phyloP scores from a whole-genome alignment of 2,329 filamentous ascomycete genomes.

The Venturia nashicola region DNA sequence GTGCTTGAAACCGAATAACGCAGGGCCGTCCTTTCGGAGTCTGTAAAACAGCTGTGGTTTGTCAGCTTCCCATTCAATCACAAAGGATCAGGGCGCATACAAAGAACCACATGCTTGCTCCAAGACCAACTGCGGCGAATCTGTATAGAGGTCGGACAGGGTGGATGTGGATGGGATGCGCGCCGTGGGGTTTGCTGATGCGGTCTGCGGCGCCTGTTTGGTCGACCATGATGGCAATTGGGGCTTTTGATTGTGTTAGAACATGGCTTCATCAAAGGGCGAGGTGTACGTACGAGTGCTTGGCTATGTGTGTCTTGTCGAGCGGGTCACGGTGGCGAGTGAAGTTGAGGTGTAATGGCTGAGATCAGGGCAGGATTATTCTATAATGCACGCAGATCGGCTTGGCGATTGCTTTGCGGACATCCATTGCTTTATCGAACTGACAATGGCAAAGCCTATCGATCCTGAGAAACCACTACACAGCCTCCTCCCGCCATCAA shows the following conservation, averaged over 20 bases:
- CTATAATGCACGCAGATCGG: not conserved
- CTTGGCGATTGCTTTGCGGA: not conserved
- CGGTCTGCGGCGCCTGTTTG: not conserved
- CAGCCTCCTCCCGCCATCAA: not conserved
- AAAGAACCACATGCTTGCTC: slow-evolving; percentile 99
- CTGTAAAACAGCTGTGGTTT: slow-evolving; percentile 73
- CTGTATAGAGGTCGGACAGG: slow-evolving; percentile 62
- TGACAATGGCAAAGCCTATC: not conserved
- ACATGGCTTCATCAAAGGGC: not conserved
- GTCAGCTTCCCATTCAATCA: slow-evolving; percentile 14
- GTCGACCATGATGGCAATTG: slow-evolving; percentile 5
- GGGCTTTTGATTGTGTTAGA: not conserved
- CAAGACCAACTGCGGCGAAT: slow-evolving; percentile 73
- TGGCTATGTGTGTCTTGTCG: not conserved
- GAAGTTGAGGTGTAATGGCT: not conserved
- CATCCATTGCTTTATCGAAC: not conserved
- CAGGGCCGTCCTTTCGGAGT: slow-evolving; percentile 90
- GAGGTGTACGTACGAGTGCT: not conserved
- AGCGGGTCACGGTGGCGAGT: not conserved
- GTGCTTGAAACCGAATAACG: slow-evolving; percentile 84
- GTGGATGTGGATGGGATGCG: slow-evolving; percentile 45
- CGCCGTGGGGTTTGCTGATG: not conserved
- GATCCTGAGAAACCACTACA: not conserved
- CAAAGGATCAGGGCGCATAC: slow-evolving; percentile 41
- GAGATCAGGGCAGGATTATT: not conserved